Percentiles rank a stretch among this genome's conserved stretches.
These are phyloP conservation scores for Rhodosporidiobolus odoratus DNA, from an alignment of 768 basidiomycete species.

Conservation along the genomic window DNA sequence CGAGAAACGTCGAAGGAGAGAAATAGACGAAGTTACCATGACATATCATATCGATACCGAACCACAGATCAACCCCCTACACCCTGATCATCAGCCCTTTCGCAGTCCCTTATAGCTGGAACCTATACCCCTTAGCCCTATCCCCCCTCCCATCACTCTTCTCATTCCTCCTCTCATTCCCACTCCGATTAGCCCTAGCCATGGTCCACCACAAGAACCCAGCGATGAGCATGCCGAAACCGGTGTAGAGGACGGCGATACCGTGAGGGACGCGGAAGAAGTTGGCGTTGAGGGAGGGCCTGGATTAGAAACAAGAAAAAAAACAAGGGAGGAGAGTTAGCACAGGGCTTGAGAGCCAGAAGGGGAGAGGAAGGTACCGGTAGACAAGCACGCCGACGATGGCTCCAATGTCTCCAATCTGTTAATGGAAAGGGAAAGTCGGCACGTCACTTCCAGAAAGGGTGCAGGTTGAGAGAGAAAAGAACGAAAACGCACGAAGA, in stretches of 20 bases:
- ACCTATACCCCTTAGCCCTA: constrained; percentile 8
- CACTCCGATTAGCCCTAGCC: not conserved
- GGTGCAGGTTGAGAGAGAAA: not conserved
- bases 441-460: no score
- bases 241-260: constrained; percentile 27
- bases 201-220: constrained; percentile 10
- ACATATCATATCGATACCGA: no score
- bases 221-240: constrained; percentile 19
- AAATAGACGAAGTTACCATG: no score
- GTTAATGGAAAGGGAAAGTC: not conserved
- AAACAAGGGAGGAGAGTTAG: not conserved
- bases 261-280: constrained; percentile 34
- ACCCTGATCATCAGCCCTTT: no score
- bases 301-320: no score
- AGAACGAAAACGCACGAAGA: constrained; percentile 46
- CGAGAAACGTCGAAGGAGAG: no score
- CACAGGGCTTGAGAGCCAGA: no score
- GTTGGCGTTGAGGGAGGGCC: constrained; percentile 13
- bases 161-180: not conserved
- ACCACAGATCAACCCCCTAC: no score
- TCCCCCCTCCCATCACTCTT: constrained; percentile 7
- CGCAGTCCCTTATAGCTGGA: constrained; percentile 25
- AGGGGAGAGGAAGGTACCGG: not conserved
- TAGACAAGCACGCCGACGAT: constrained; percentile 18
- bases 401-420: constrained; percentile 36